Conservation (phyloP, 192 early-diverging fungal genomes). For the Jimgerdemannia lactiflua region DNA sequence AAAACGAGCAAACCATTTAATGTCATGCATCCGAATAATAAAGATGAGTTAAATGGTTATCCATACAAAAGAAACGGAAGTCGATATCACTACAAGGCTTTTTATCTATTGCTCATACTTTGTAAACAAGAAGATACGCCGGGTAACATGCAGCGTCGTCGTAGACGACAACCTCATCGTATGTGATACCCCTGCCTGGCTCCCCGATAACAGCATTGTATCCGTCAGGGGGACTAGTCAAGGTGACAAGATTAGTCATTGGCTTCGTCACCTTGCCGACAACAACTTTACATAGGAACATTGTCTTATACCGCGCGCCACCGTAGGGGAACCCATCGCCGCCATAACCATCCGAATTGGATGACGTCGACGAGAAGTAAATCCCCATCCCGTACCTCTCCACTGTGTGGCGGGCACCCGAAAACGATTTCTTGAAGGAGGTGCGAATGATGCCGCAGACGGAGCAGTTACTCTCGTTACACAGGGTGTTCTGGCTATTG, state of each 20-base stretch:
- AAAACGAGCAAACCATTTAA: no score
- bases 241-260: slow-evolving; percentile 1
- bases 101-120: not conserved
- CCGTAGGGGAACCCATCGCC: slow-evolving; percentile 7
- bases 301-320: slow-evolving; percentile 16
- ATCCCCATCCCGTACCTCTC: slow-evolving; percentile 19
- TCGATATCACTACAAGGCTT: no score
- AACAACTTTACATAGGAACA: slow-evolving; percentile 19
- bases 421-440: slow-evolving; percentile 12
- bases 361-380: slow-evolving; percentile 27
- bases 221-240: slow-evolving; percentile 10
- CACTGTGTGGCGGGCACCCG: slow-evolving; percentile 9
- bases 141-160: slow-evolving; percentile 19
- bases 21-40: no score
- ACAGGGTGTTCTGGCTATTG: not conserved
- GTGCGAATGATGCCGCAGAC: slow-evolving; percentile 17
- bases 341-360: slow-evolving; percentile 27
- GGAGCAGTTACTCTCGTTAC: slow-evolving; percentile 10
- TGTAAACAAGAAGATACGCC: slow-evolving; percentile 18
- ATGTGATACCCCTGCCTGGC: slow-evolving; percentile 19
- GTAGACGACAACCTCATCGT: slow-evolving; percentile 27
- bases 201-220: slow-evolving; percentile 19
- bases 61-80: no score
- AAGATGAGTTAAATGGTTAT: no score
- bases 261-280: slow-evolving; percentile 17